phyloP scores from a whole-genome alignment of 768 basidiomycete genomes.

The Pleurotus eryngii region DNA sequence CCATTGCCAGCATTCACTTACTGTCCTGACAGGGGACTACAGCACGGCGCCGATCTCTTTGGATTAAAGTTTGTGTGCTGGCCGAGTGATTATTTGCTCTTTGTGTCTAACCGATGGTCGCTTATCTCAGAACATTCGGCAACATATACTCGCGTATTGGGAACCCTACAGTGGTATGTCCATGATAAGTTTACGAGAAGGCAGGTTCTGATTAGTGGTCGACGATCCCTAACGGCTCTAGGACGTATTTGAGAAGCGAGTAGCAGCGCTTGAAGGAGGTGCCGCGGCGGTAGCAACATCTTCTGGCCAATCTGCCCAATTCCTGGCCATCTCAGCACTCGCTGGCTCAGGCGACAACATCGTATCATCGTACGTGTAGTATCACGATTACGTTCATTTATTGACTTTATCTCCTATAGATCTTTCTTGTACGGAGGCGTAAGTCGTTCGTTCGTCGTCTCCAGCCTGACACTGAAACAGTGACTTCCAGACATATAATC shows the following conservation, averaged over 20 bases:
- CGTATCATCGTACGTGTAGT: conserved; percentile 54
- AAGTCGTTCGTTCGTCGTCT: conserved; percentile 20
- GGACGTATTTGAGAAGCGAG: conserved; percentile 79
- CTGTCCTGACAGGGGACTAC: background rate
- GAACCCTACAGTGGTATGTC: conserved; percentile 61
- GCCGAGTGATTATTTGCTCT: background rate
- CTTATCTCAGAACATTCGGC: conserved; percentile 40
- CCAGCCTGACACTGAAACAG: background rate
- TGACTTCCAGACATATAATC: conserved; percentile 56
- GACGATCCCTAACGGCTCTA: conserved; percentile 18
- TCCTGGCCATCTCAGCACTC: conserved; percentile 62
- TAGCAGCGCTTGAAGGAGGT: conserved; percentile 80
- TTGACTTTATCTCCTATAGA: conserved; percentile 22
- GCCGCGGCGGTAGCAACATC: conserved; percentile 70
- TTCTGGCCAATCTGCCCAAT: conserved; percentile 77
- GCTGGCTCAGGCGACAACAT: conserved; percentile 74
- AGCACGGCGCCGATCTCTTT: conserved; percentile 76
- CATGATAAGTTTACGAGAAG: too few species aligned
- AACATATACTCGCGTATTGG: conserved; percentile 68
- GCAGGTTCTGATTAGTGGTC: too few species aligned
- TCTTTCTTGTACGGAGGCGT: conserved; percentile 70
- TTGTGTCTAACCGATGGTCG: background rate
- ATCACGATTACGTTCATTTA: background rate
- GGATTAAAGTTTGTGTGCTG: conserved; percentile 42
- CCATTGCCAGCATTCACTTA: background rate